Base-by-base conservation (phyloP, 2,329 filamentous ascomycete genomes). In the Alternaria arborescens region DNA sequence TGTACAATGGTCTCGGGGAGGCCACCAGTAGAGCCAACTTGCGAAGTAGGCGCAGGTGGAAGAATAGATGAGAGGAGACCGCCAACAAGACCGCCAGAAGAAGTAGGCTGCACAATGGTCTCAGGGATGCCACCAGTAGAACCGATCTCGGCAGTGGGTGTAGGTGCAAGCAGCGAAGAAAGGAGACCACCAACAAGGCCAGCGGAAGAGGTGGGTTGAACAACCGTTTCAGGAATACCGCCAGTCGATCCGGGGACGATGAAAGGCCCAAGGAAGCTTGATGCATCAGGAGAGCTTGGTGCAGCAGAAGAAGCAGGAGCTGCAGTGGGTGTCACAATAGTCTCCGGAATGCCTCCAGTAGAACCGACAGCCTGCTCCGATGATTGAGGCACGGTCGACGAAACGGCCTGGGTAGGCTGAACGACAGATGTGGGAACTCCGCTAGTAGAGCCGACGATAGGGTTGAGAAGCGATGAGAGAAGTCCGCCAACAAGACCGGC, bases 211-310 rank as follows among this genome's bases (percentile, higher is more conserved):
- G 69, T 65, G 16, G 70, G 68, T 48, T 58, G 36, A 11, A 65
- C 26, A 30, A 64, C 42, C 12, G 65, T 44, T 10, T 58, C 43
- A 5, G 67, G 64, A 20, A 65, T 4, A n/a, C 60, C 56, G 14
- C 65, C 70, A 36, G 70, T 70, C 5, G 67, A 66, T 36, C 70
- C 71, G 18, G 70, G 67, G 20, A 70, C 59, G 24, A 69, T 72
- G 58, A 72, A 71, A 4, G 70, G 66, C 7, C 70, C 69, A 1
- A 65, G 66, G 48, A 72, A 66, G 61, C 66, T 67, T 16, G 70
- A 71, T 14, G 65, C 50, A 22, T 56, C 58, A 28, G 58, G 22
- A 32, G 58, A 52, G 22, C 52, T 60, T 54, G 62, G 55, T 44
- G 52, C 47, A 16, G 59, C 54, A 41, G 64, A 57, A 32, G 58